phyloP scores from a whole-genome alignment of 2,329 filamentous ascomycete genomes.

The Ampelomyces quisqualis region DNA sequence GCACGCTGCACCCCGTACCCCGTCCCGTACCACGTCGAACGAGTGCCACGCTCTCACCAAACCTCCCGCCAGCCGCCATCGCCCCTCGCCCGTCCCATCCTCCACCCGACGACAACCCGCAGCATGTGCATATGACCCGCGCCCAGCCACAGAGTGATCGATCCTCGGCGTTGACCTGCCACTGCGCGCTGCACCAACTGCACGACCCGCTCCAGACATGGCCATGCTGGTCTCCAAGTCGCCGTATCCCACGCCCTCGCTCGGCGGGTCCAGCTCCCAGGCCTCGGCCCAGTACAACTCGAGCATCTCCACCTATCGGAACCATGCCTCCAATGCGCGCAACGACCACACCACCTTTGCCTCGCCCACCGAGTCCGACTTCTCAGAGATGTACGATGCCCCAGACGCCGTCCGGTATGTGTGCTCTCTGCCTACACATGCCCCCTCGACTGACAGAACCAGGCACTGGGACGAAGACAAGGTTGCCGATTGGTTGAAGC shows the following conservation, averaged over 20 bases:
- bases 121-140: slow-evolving; percentile 5
- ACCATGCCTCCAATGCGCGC: slow-evolving; percentile 33
- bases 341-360: slow-evolving; percentile 60
- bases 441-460: slow-evolving; percentile 18
- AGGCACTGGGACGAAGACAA: slow-evolving; percentile 83
- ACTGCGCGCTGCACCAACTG: slow-evolving; percentile 1
- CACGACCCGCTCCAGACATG: slow-evolving; percentile 59
- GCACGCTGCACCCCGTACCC: slow-evolving; percentile 9
- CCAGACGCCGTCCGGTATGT: slow-evolving; percentile 59
- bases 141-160: not conserved
- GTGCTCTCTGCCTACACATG: not conserved
- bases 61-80: slow-evolving; percentile 4
- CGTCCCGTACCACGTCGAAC: slow-evolving; percentile 12
- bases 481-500: slow-evolving; percentile 86
- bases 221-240: slow-evolving; percentile 77
- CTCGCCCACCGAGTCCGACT: slow-evolving; percentile 89
- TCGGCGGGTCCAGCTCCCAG: slow-evolving; percentile 41
- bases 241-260: slow-evolving; percentile 61
- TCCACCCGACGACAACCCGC: not conserved
- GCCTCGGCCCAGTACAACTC: slow-evolving; percentile 40
- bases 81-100: slow-evolving; percentile 5
- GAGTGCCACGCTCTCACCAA: slow-evolving; percentile 1
- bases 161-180: slow-evolving; percentile 1
- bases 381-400: slow-evolving; percentile 74
- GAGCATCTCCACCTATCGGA: slow-evolving; percentile 39